phyloP scores from a whole-genome alignment of 2,329 filamentous ascomycete species.

The Triangularia setosa region DNA sequence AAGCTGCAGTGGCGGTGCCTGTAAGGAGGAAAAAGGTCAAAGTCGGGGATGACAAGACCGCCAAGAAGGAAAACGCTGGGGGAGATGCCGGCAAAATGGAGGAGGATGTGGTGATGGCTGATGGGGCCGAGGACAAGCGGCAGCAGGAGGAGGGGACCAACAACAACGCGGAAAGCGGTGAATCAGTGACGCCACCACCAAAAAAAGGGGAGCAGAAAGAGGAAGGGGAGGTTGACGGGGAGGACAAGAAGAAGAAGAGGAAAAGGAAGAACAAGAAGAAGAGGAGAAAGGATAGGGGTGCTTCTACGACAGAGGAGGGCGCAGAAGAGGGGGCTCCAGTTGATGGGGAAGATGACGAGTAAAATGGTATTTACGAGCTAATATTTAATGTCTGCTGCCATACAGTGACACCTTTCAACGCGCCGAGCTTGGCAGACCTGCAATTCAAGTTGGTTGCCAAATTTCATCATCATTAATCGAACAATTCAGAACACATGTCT shows the following conservation, averaged over 20 bases:
- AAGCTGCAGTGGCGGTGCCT: too few relatives aligned
- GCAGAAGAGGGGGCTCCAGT: neutral
- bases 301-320: neutral
- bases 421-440: neutral
- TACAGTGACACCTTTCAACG: neutral
- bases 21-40: neutral
- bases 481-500: too few relatives aligned
- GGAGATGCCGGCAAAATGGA: neutral
- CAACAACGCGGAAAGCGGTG: too few relatives aligned
- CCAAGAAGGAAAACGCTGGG: neutral
- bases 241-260: neutral
- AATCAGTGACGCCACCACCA: too few relatives aligned
- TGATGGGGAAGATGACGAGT: neutral
- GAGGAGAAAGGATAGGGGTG: neutral
- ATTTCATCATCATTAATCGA: too few relatives aligned
- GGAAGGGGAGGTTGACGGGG: neutral
- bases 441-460: too few relatives aligned
- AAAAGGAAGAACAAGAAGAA: neutral
- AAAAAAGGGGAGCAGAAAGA: neutral
- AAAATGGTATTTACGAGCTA: neutral
- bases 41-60: neutral
- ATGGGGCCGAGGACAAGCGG: neutral
- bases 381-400: neutral
- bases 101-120: neutral
- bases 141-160: neutral